A percentile compares a stretch with the other conserved stretches of the same genome.
Conservation (phyloP, 2,329 filamentous ascomycete genomes). For the Penicillium sp. region DNA sequence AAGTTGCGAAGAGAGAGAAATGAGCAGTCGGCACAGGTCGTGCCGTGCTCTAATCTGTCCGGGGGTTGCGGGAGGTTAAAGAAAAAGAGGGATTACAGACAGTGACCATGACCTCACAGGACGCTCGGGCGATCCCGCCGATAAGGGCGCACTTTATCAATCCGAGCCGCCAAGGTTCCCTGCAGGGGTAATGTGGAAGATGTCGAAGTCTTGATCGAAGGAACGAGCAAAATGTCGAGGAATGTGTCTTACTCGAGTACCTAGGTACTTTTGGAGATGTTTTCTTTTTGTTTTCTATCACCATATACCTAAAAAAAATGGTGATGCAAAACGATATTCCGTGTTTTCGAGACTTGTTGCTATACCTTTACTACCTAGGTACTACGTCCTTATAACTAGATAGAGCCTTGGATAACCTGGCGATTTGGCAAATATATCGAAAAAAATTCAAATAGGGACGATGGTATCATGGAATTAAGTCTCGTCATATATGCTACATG, state of each 20-base stretch:
- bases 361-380: too few relatives aligned
- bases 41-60: neutral
- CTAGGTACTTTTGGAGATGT: neutral
- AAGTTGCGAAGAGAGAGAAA: neutral
- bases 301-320: too few relatives aligned
- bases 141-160: constrained; percentile 25
- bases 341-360: too few relatives aligned
- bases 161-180: neutral
- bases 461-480: constrained; percentile 29
- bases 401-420: too few relatives aligned
- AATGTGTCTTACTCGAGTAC: neutral
- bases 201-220: neutral
- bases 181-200: neutral
- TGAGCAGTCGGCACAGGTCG: neutral
- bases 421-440: neutral
- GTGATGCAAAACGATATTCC: too few relatives aligned
- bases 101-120: constrained; percentile 22
- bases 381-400: too few relatives aligned
- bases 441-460: constrained; percentile 6
- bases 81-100: neutral
- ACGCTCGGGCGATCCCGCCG: constrained; percentile 23
- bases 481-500: constrained; percentile 30
- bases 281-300: neutral
- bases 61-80: neutral
- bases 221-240: neutral